Conservation (phyloP, 2,329 filamentous ascomycete genomes). For the Xylaria sp. region DNA sequence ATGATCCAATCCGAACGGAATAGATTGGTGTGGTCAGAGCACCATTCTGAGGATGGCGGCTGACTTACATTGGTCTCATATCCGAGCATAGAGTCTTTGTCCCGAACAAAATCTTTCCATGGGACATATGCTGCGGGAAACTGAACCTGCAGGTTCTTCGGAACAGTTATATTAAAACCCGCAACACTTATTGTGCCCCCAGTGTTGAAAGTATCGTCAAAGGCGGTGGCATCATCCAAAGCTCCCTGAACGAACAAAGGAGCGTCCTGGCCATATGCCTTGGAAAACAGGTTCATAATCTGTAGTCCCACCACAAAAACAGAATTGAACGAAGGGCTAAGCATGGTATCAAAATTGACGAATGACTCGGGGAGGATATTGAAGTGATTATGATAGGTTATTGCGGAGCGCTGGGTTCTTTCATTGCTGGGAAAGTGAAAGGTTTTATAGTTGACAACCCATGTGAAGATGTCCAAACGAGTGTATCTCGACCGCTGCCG, state of each 20-base stretch:
- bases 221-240: conserved; percentile 41
- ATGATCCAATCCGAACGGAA: not conserved
- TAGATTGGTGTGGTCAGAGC: not conserved
- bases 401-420: not conserved
- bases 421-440: not conserved
- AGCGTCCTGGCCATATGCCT: conserved; percentile 30
- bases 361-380: not conserved
- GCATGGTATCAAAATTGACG: conserved; percentile 20
- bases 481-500: conserved; percentile 8
- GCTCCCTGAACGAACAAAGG: conserved; percentile 44
- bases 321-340: conserved; percentile 18
- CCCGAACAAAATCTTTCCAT: conserved; percentile 46
- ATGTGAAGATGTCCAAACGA: conserved; percentile 1
- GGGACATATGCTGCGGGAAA: conserved; percentile 54
- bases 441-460: conserved; percentile 12
- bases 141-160: conserved; percentile 55
- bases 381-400: not conserved
- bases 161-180: conserved; percentile 51
- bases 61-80: conserved; percentile 44
- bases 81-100: conserved; percentile 41
- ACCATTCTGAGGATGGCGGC: too few species aligned
- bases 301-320: conserved; percentile 28
- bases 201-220: conserved; percentile 48
- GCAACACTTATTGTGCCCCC: conserved; percentile 53
- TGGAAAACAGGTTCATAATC: conserved; percentile 23